Evolutionary conservation across 805 yeast genomes (phyloP), one percentile per base, ranked within the genome.

Genomic region (Candida peoriensis): DNA sequence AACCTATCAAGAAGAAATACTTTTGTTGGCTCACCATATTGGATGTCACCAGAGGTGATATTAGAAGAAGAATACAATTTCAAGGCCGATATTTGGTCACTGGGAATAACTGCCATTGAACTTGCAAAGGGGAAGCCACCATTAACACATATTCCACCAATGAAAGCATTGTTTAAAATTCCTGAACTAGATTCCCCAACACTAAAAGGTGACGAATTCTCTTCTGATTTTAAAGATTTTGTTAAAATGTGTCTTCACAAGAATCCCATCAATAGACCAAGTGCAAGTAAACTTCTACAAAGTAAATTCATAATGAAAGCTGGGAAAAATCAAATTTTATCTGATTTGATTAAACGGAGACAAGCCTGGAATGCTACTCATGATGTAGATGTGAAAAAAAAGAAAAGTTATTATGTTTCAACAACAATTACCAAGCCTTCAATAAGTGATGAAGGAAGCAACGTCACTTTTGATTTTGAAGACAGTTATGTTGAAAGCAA

Each of bases 21-120:
- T 0, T 67, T 74, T 51, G 79, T 74, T 7, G 95, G 95, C 2
- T 83, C 94, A 0, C 94, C 94, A 1, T 93, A 88, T 57, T 93
- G 98, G 98, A 93, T 93, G 98, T 96, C 97, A 0, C 98, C 98
- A 0, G 98, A 90, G 58, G 97, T 90, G 22, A 90, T 90, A 24
- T 68, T 84, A 56, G 97, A 89, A 58, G 94, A 90, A 32, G 86
- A 81, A 16, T 72, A 79, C 27, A 94, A 85, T 58, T 74, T 80
- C 37, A 89, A 81, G 60, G 98, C 96, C 0, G 99, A 93, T 57
- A 85, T 93, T 10, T 93, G 99, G 99, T 89, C 97, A 0, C 60
- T 90, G 34, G 99, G 99, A 6, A 86, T 93, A 43, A 90, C 98
- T 0, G 70, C 89, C 6, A 93, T 80, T 61, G 98, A 93, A 60